Base-by-base conservation (phyloP, 306 rosid genomes). In the Cucumis hystrix region DNA sequence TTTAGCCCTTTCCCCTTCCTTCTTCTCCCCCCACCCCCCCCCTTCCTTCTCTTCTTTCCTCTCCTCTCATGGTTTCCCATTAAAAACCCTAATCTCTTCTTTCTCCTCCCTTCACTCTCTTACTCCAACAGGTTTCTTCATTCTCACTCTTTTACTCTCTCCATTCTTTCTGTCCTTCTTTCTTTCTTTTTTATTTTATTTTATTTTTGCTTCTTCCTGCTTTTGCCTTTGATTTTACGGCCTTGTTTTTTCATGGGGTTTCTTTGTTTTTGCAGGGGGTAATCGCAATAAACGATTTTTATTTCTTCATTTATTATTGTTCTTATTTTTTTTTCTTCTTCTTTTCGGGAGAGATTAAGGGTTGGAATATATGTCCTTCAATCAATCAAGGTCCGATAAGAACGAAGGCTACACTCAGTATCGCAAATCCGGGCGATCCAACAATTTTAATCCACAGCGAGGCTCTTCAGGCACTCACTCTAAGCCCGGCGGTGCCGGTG, bases 331-430 rank as follows among this genome's bases (percentile, higher is more conserved):
- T n/a, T 5, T 18, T 17, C 4, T 11, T 6, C 37, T 60, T 21
- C 5, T 43, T 71, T 58, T 67, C 33, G 23, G 77, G 87, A 81
- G 89, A 85, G 81, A 82, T 90, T 56, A 74, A 83, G 90, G 84
- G 60, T 86, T 85, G 70, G 97, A 35, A 92, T 92, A 83, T 96
- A 96, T 96, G 99, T 96, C 98, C 97, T 86, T 85, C 92, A 87
- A 96, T 89, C 99, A 92, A 96, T 87, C 97, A 84, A 91, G 91
- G 89, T 13, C 93, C 68, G 98, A 91, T 78, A 78, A 68, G 81
- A 78, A 43, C 81, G 81, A 78, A 9, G 10, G 35, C 66, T 47
- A 67, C 81, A 47, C 78, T 65, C 88, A 83, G 76, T 68, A 88
- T 86, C 88, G 92, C 80, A 89, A 78, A 80, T 20, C 90, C 60